These are phyloP conservation scores for Biscutella laevigata DNA, from an alignment of 441 rosid genomes.

Conservation along the genomic window DNA sequence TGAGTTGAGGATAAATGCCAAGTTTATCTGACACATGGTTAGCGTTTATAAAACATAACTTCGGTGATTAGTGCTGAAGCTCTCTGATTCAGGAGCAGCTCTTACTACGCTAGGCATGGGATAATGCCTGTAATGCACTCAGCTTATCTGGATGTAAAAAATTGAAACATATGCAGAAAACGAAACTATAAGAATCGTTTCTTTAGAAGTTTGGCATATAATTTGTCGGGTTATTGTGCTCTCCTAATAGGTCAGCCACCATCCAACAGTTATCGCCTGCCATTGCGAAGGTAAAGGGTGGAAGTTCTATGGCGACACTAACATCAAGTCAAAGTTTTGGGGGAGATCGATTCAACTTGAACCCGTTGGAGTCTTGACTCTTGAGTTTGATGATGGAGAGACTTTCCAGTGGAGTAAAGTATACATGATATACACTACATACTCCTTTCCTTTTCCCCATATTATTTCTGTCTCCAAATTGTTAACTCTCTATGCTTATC, in stretches of 20 bases:
- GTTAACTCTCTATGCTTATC: neutral
- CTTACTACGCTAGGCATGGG: neutral
- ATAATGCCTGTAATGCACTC: neutral
- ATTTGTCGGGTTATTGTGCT: conserved; percentile 11
- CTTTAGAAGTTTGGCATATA: neutral
- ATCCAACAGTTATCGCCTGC: conserved; percentile 94
- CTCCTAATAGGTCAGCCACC: conserved; percentile 87
- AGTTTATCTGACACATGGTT: neutral
- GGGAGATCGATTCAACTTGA: conserved; percentile 97
- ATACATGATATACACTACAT: neutral
- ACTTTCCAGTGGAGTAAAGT: conserved; percentile 95
- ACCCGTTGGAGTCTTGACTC: conserved; percentile 73
- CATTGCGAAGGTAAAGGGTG: conserved; percentile 95
- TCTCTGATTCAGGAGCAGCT: neutral
- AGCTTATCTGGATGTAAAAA: neutral
- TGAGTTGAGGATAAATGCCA: neutral
- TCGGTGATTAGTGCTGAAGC: neutral
- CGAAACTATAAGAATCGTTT: neutral
- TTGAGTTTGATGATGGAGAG: conserved; percentile 96
- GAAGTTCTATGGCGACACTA: conserved; percentile 95
- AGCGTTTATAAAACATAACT: neutral
- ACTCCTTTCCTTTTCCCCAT: neutral
- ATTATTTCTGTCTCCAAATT: neutral
- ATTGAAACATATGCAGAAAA: neutral
- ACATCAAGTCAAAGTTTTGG: conserved; percentile 90